Percentiles rank a stretch among this genome's conserved stretches.
phyloP scores from a whole-genome alignment of 2,329 filamentous ascomycete species.

The Colletotrichum abscissum region DNA sequence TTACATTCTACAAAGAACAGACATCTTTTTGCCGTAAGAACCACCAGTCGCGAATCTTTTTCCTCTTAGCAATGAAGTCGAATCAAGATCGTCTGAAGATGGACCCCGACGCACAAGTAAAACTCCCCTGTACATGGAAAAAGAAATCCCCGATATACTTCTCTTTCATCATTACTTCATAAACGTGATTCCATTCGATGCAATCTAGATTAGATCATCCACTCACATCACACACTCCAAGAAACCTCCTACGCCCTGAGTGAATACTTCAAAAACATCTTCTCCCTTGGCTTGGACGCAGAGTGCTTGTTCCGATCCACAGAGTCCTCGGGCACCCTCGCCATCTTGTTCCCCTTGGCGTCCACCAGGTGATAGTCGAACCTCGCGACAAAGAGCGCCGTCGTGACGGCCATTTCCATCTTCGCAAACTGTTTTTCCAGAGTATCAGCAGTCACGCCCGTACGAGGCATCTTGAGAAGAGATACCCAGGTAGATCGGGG shows the following conservation, averaged over 20 bases:
- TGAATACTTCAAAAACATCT: constrained; percentile 49
- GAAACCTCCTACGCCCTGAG: constrained; percentile 12
- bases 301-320: constrained; percentile 50
- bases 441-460: constrained; percentile 15
- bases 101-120: neutral
- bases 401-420: constrained; percentile 62
- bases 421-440: constrained; percentile 56
- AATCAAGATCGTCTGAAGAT: neutral
- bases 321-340: constrained; percentile 41
- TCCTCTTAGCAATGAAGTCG: neutral
- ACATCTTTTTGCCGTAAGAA: rapidly evolving
- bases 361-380: constrained; percentile 60
- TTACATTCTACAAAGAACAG: too few relatives aligned
- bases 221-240: neutral
- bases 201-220: neutral
- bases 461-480: neutral
- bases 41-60: too few relatives aligned
- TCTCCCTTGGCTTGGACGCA: constrained; percentile 50
- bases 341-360: constrained; percentile 44
- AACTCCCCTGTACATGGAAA: neutral
- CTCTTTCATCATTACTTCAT: neutral
- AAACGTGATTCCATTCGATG: neutral
- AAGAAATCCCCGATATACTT: neutral
- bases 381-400: constrained; percentile 58
- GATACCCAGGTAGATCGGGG: neutral